These are phyloP conservation scores for Ophiosphaerella narmari DNA, from an alignment of 2,329 filamentous ascomycete genomes.

Conservation along the genomic window DNA sequence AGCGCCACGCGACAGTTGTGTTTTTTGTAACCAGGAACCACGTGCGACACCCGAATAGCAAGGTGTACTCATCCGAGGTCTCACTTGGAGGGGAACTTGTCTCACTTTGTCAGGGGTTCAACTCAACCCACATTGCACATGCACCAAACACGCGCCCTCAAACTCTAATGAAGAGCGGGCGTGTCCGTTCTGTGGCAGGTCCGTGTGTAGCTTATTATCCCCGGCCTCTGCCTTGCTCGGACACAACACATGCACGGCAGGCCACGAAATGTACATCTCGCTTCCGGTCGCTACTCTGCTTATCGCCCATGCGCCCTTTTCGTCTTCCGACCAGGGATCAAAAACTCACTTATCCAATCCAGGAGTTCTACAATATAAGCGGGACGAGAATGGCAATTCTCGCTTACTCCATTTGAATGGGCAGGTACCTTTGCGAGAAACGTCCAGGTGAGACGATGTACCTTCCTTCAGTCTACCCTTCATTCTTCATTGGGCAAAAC, in stretches of 20 bases:
- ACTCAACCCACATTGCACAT: not conserved
- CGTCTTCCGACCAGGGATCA: too few species aligned
- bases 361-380: not conserved
- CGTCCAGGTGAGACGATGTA: conserved; percentile 17
- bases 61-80: not conserved
- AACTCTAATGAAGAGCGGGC: too few species aligned
- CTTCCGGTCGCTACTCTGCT: too few species aligned
- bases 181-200: too few species aligned
- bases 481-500: not conserved
- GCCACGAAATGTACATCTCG: too few species aligned
- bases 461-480: conserved; percentile 9
- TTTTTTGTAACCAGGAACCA: too few species aligned
- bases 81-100: conserved; percentile 2
- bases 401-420: conserved; percentile 6
- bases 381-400: not conserved
- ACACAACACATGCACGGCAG: too few species aligned
- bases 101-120: not conserved
- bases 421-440: conserved; percentile 12
- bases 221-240: too few species aligned
- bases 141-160: not conserved
- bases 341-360: not conserved
- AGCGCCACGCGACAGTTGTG: too few species aligned
- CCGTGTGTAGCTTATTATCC: too few species aligned
- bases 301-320: too few species aligned
- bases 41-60: not conserved